Evolutionary conservation across 2,329 filamentous ascomycete genomes (phyloP), one percentile per base, ranked within the genome.

Genomic region (Xylariaceae sp.): DNA sequence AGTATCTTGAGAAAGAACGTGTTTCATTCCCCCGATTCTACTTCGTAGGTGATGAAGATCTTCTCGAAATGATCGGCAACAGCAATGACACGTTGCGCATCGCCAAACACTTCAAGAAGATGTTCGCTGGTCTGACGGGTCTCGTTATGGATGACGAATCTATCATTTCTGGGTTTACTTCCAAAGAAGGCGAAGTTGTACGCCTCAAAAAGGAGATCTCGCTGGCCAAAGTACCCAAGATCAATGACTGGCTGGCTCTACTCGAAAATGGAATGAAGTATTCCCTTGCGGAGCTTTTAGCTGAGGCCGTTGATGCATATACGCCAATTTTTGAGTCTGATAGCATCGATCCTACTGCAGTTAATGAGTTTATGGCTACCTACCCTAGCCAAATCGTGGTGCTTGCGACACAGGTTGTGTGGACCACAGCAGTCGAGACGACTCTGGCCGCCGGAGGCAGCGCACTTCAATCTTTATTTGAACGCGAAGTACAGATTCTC

Each of bases 101-200:
- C 62, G 90, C 94, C 39, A 99, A 99, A 71, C 95, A 99, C 75
- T 91, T 99, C 77, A 92, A 95, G 71, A 99, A 99, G 78, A 99
- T 99, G 94, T 99, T 99, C 77, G 94, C 95, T 59, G 94, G 94
- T 58, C 79, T 99, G 45, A 92, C 87, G 4, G 94, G 94, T 3
- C 80, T 99, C 34, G 78, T 92, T 40, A 92, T 96, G 77, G 90
- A 95, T 61, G 91, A 97, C 51, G 89, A 96, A 64, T 84, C 85
- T 22, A 84, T 89, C 58, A 97, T 99, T 59, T 86, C 87, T 22
- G 92, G 91, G 6, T 92, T 97, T 65, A 94, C 88, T 2, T 99
- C 94, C 0, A 96, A 96, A 68, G 95, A 99, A 72, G 92, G 87
- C 49, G 94, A 99, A 72, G 80, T 86, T 58, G 90, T 99, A 47